Conservation (phyloP, 2,329 filamentous ascomycete species). For the Fusarium pseudoanthophilum region DNA sequence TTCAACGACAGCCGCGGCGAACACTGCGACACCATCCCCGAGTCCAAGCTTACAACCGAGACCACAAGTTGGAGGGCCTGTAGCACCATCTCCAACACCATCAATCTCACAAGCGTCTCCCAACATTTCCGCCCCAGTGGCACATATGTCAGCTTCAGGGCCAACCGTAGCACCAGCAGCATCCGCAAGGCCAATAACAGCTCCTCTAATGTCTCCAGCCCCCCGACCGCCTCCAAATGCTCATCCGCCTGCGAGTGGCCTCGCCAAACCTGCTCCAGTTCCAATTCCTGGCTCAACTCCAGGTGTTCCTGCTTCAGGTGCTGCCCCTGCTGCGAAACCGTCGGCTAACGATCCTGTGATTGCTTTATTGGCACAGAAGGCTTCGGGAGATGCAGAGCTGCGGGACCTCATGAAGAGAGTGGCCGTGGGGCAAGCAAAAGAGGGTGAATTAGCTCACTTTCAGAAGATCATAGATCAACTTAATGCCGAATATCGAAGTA, state of each 20-base stretch:
- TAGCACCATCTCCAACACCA: conserved; percentile 37
- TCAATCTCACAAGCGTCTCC: conserved; percentile 36
- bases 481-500: conserved; percentile 68
- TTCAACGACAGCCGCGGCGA: conserved; percentile 23
- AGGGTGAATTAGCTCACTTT: conserved; percentile 78
- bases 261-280: conserved; percentile 30
- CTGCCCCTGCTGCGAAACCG: conserved; percentile 38
- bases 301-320: conserved; percentile 17
- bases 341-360: conserved; percentile 77
- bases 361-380: conserved; percentile 79
- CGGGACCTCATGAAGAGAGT: conserved; percentile 87
- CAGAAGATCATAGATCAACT: conserved; percentile 85
- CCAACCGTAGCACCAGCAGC: conserved; percentile 40
- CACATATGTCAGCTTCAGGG: conserved; percentile 39
- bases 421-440: conserved; percentile 77
- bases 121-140: conserved; percentile 35
- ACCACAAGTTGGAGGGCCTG: conserved; percentile 25
- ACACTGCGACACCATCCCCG: conserved; percentile 25
- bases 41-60: conserved; percentile 36
- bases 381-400: conserved; percentile 76
- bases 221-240: conserved; percentile 28
- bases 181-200: conserved; percentile 33
- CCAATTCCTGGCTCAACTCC: conserved; percentile 25
- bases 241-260: conserved; percentile 30
- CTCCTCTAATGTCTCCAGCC: conserved; percentile 43